Evolutionary conservation across 345 rosid species (phyloP).

Genomic region (Salix koriyanagi): DNA sequence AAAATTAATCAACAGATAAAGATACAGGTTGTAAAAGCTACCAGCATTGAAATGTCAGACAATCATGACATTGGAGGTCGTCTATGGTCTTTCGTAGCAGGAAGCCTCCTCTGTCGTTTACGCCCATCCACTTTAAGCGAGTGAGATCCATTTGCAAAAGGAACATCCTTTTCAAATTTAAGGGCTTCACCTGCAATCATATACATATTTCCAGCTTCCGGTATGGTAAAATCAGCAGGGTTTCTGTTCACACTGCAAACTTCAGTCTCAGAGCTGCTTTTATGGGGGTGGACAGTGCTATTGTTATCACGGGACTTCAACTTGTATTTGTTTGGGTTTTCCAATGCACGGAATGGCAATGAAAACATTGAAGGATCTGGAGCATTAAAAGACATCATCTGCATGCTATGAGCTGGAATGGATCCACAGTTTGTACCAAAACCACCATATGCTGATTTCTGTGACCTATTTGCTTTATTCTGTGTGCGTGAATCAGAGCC

Average conservation of each 20-base stretch:
- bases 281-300: constrained; percentile 24
- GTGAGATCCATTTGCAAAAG: constrained; percentile 18
- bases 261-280: constrained; percentile 33
- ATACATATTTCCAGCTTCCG: constrained; percentile 62
- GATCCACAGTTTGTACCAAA: constrained; percentile 39
- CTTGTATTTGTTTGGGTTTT: constrained; percentile 38
- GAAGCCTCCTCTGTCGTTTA: constrained; percentile 48
- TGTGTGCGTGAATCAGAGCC: constrained; percentile 28
- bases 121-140: constrained; percentile 21
- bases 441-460: constrained; percentile 25
- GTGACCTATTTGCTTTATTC: constrained; percentile 29
- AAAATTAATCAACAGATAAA: background rate
- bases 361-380: constrained; percentile 45
- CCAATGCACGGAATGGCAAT: constrained; percentile 26
- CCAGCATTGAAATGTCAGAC: constrained; percentile 11
- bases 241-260: constrained; percentile 66
- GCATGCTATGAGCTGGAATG: constrained; percentile 39
- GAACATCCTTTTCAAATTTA: constrained; percentile 29
- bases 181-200: constrained; percentile 60
- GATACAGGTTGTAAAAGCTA: constrained; percentile 7
- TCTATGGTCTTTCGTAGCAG: constrained; percentile 24
- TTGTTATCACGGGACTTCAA: constrained; percentile 24
- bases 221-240: constrained; percentile 84
- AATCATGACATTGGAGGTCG: constrained; percentile 14
- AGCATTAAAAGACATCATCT: constrained; percentile 37